Base-by-base conservation (phyloP, 345 rosid species). In the Cardamine chenopodiifolia region DNA sequence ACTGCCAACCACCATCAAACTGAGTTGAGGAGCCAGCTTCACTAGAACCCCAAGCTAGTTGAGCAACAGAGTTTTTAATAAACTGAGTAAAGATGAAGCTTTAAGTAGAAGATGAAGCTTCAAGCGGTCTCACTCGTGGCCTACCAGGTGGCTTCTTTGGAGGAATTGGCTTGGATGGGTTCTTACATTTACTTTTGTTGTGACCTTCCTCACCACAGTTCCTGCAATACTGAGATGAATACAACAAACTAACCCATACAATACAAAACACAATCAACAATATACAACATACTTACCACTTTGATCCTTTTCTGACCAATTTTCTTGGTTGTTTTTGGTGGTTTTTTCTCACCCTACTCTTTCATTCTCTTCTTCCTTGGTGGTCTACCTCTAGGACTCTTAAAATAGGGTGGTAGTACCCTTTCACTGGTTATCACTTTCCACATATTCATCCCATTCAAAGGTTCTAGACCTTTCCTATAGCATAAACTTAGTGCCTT, bases 401-500 rank as follows among this genome's bases (percentile, higher is more conserved):
- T 35, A 20, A 0, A 58, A 2, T 6, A 10, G 1, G 65, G 48
- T 11, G 29, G 5, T 4, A 5, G 5, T 0, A 60, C 29, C 17
- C 12, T 11, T 1, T 10, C 6, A 5, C 1, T 9, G 0, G 29
- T 59, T 3, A 45, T 35, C 0, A 57, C 0, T 8, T 12, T 8
- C 47, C 64, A 35, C 1, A 35, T 0, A 12, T 59, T 59, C 26
- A 35, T 59, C 1, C 12, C 65, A 35, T 37, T 60, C 0, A 60
- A 29, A 0, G 7, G 65, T 6, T 20, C 1, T 0, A 58, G 2
- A 4, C 2, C 9, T 32, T 12, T 7, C 0, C 8, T 0, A 1
- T 60, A 60, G 2, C 47, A 35, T 0, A 0, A 1, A 10, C 3
- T 5, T 1, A 35, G 14, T 4, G 14, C 7, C 7, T 35, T 29